A percentile compares a stretch with the other conserved stretches of the same genome.
Evolutionary conservation across 2,329 filamentous ascomycete genomes (phyloP).

Genomic region (Nemania sp.): DNA sequence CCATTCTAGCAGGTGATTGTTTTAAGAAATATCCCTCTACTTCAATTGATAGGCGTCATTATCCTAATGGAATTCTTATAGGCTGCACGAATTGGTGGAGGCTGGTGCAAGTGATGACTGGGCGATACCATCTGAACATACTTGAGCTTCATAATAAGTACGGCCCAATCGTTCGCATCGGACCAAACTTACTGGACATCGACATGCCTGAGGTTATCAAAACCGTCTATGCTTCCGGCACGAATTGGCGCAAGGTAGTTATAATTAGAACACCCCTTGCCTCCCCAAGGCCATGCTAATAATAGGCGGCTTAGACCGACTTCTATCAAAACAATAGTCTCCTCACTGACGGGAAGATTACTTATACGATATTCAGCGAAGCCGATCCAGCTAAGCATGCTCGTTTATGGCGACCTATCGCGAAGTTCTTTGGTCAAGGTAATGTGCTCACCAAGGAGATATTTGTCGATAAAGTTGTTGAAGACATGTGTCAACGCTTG

Average conservation of each 20-base stretch:
- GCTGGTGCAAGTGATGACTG: conserved; percentile 34
- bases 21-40: neutral
- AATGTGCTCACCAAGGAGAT: conserved; percentile 25
- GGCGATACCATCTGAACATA: conserved; percentile 39
- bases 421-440: conserved; percentile 34
- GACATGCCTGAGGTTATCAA: conserved; percentile 38
- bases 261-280: neutral
- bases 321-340: conserved; percentile 37
- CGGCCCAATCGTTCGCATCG: conserved; percentile 45
- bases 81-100: conserved; percentile 43
- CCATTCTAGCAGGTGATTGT: neutral
- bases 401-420: conserved; percentile 35
- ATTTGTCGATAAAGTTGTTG: neutral
- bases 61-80: neutral
- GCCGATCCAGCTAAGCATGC: conserved; percentile 33
- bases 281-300: neutral
- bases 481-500: neutral
- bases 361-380: conserved; percentile 41
- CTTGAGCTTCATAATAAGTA: conserved; percentile 43
- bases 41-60: neutral
- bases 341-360: conserved; percentile 36
- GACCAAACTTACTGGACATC: conserved; percentile 40
- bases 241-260: conserved; percentile 38
- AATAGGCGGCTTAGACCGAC: conserved; percentile 31
- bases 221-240: conserved; percentile 42